Base-by-base conservation (phyloP, 176 grass and related monocot species). In the Oryza brachyantha region DNA sequence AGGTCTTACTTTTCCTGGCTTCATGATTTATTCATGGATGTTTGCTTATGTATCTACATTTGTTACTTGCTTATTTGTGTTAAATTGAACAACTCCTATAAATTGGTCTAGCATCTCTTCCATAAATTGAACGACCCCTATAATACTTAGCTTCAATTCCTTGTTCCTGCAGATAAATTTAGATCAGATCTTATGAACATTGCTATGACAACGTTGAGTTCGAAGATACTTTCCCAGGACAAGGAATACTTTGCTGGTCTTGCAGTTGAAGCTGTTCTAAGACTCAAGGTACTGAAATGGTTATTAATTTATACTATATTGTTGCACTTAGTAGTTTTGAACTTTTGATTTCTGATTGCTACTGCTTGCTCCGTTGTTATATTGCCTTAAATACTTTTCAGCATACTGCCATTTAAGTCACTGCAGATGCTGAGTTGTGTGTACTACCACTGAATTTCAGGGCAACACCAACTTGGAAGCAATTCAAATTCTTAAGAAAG, bases 401-500 rank as follows among this genome's bases (percentile, higher is more conserved):
- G 7, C 7, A n/a, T 52, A 52, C 7, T 0, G 19, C 7, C 19
- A 52, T 52, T 52, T 52, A 52, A 1, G 48, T 52, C 6, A 17
- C 6, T 52, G 17, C 17, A 21, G 46, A 19, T 55, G 21, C 52
- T 55, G 7, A 57, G 8, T 22, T n/a, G 7, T 57, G 7, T 57
- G 52, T 24, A n/a, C 13, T 24, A 57, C 48, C 10, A 57, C n/a
- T n/a, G 48, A 52, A 52, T 52, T 52, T 25, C 85, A 97, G 95
- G 95, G 95, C 42, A 97, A 92, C 83, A 97, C 87, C 37, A 97
- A 97, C 68, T 90, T 97, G 78, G 95, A 94, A 75, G 66, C 92
- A 59, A 94, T 97, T 54, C 95, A 97, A 90, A 94, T 97, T 90
- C 88, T 97, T 54, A 97, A 97, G 87, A 97, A 94, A 82, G 78